These are phyloP conservation scores for Colletotrichum brevisporum DNA, from an alignment of 2,329 filamentous ascomycete species.

Conservation along the genomic window DNA sequence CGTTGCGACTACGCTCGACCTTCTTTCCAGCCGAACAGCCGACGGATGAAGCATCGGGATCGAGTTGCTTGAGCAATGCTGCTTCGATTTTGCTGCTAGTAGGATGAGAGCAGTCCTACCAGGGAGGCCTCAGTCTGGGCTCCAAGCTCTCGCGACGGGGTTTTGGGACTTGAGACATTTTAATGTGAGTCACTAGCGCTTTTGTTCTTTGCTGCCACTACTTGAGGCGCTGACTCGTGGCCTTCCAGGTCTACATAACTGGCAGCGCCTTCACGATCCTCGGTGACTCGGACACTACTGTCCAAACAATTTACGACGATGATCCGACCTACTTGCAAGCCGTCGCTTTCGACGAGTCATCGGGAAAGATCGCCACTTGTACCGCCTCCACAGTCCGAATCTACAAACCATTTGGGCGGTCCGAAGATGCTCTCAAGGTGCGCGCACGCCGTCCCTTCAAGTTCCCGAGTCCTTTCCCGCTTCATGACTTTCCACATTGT, in stretches of 20 bases:
- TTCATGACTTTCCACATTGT: no score
- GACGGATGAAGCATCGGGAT: neutral
- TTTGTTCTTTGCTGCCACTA: slow-evolving; percentile 17
- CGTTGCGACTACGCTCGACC: no score
- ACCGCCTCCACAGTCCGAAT: slow-evolving; percentile 78
- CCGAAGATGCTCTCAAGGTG: slow-evolving; percentile 83
- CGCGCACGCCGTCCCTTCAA: slow-evolving; percentile 13
- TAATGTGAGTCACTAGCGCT: slow-evolving; percentile 68
- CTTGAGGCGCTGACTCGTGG: slow-evolving; percentile 27
- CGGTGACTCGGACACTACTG: slow-evolving; percentile 77
- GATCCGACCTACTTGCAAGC: slow-evolving; percentile 77
- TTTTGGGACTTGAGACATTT: slow-evolving; percentile 81
- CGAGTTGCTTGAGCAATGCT: slow-evolving; percentile 28
- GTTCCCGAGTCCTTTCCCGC: neutral
- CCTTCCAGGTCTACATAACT: slow-evolving; percentile 83
- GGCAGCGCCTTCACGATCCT: slow-evolving; percentile 91
- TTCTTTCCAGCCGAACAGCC: neutral
- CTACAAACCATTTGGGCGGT: slow-evolving; percentile 81
- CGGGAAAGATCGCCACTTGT: slow-evolving; percentile 87
- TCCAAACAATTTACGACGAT: slow-evolving; percentile 94
- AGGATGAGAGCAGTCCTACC: slow-evolving; percentile 85
- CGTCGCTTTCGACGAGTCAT: slow-evolving; percentile 83
- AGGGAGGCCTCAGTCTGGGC: slow-evolving; percentile 82
- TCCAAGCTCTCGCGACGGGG: slow-evolving; percentile 82
- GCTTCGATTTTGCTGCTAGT: slow-evolving; percentile 46